Percentiles rank a stretch among this genome's conserved stretches.
Conservation (phyloP, 163 green algal genomes). For the Scenedesmus sp. region DNA sequence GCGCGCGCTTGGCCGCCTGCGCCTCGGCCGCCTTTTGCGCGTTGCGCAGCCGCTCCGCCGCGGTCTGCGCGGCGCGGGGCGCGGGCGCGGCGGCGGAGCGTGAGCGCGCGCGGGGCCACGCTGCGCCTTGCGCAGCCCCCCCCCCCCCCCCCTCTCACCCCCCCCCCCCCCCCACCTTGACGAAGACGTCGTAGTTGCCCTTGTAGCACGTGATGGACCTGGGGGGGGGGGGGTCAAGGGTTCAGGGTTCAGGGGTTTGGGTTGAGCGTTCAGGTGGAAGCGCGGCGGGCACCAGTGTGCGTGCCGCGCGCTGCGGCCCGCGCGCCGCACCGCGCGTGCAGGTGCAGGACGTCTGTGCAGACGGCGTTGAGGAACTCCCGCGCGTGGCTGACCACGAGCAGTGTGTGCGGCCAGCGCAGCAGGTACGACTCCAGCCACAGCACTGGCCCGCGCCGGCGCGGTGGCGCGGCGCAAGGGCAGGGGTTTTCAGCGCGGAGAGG, state of each 20-base stretch:
- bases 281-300: too few relatives aligned
- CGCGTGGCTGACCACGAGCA: conserved; percentile 90
- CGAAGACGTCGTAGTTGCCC: conserved; percentile 86
- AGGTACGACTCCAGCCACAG: conserved; percentile 98
- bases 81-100: too few relatives aligned
- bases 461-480: too few relatives aligned
- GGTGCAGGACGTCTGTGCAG: conserved; percentile 86
- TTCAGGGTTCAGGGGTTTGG: too few relatives aligned
- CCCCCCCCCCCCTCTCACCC: too few relatives aligned
- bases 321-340: conserved; percentile 69
- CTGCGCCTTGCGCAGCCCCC: conserved; percentile 77
- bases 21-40: conserved; percentile 73
- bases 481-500: too few relatives aligned
- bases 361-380: conserved; percentile 88
- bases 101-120: too few relatives aligned
- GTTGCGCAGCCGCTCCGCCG: conserved; percentile 74
- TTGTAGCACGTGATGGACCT: conserved; percentile 48
- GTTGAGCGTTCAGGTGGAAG: too few relatives aligned
- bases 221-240: not conserved
- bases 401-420: conserved; percentile 89
- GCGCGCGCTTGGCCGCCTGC: conserved; percentile 64
- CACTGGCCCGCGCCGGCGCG: conserved; percentile 65
- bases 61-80: too few relatives aligned
- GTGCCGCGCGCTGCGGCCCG: not conserved
- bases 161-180: too few relatives aligned